Evolutionary conservation across 2,329 filamentous ascomycete genomes (phyloP), one percentile per base, ranked within the genome.

Genomic region (Ceratocystis alfenasii): DNA sequence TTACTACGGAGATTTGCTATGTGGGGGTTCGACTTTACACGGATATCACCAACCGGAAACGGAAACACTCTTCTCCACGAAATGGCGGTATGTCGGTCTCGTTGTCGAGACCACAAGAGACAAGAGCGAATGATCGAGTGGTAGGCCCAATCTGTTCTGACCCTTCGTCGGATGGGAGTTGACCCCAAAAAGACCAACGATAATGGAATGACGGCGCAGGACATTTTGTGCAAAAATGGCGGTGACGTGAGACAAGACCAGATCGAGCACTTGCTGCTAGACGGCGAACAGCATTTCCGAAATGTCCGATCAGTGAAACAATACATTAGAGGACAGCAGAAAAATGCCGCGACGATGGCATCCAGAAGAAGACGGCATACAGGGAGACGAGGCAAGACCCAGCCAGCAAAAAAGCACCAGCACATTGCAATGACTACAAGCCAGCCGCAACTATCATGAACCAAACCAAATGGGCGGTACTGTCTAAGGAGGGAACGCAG

Each of bases 51-150:
- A 17, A 48, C 25, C 8, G 20, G n/a, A 6, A 33, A 50, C 10
- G 63, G 57, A 22, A 67, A 65, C 46, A 67, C 63, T 10, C 66
- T 65, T 50, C 48, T 67, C 8, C 66, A 67, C 48, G 63, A 67
- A n/a, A 25, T 65, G 55, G 66, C 66, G n/a, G 17, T 62, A 7
- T 65, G 63, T 10, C 45, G 63, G 17, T 25, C 45, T n/a, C 10
- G 53, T 22, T 60, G 50, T 3, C 22, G 62, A 41, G 59, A 65
- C 10, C 20, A 8, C 22, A 65, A 59, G 44, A 44, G 25, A 53
- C 48, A 45, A 36, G 62, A 65, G 22, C 41, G 57, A 3, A 65
- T 67, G 53, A 17, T 59, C 8, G 48, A 53, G 15, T 67, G 63
- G 66, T 67, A 46, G 66, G 28, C 45, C 12, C 57, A 67, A 30